phyloP scores from a whole-genome alignment of 2,329 filamentous ascomycete species.

The Colletotrichum tamarilloi region DNA sequence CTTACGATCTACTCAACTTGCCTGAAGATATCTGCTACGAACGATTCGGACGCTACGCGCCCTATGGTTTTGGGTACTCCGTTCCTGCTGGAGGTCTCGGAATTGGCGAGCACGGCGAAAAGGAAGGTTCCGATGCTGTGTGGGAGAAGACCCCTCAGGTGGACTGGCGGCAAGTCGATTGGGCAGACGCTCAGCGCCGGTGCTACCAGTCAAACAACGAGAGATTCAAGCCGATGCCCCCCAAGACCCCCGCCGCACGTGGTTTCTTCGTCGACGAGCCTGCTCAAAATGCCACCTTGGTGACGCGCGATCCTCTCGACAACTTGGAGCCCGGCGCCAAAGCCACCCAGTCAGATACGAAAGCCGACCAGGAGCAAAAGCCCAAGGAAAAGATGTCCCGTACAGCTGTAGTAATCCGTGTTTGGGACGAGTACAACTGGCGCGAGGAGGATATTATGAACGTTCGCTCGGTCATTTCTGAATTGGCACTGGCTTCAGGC shows the following conservation, averaged over 20 bases:
- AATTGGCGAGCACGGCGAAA: conserved; percentile 86
- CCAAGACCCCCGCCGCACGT: conserved; percentile 52
- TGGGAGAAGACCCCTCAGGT: conserved; percentile 80
- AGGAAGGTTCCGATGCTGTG: conserved; percentile 81
- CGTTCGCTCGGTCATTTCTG: conserved; percentile 84
- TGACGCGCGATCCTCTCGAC: conserved; percentile 25
- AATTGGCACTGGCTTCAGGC: conserved; percentile 82
- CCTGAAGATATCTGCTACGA: conserved; percentile 93
- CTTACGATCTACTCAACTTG: conserved; percentile 82
- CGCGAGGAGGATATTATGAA: conserved; percentile 84
- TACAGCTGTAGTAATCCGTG: conserved; percentile 83
- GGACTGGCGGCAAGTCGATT: conserved; percentile 81
- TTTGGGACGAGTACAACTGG: conserved; percentile 85
- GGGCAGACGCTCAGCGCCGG: conserved; percentile 80
- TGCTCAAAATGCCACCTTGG: conserved; percentile 38
- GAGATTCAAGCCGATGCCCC: conserved; percentile 69
- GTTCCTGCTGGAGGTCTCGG: conserved; percentile 82
- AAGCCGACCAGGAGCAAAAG: conserved; percentile 38
- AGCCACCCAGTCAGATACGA: not conserved
- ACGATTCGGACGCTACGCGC: conserved; percentile 85
- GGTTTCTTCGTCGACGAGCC: conserved; percentile 64
- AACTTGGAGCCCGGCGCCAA: conserved; percentile 28
- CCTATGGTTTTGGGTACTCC: conserved; percentile 92
- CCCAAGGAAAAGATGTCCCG: conserved; percentile 56
- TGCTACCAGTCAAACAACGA: conserved; percentile 78